Evolutionary conservation across 768 basidiomycete species (phyloP), one percentile per base, ranked within the genome.

Genomic region (Dendrothele bispora): DNA sequence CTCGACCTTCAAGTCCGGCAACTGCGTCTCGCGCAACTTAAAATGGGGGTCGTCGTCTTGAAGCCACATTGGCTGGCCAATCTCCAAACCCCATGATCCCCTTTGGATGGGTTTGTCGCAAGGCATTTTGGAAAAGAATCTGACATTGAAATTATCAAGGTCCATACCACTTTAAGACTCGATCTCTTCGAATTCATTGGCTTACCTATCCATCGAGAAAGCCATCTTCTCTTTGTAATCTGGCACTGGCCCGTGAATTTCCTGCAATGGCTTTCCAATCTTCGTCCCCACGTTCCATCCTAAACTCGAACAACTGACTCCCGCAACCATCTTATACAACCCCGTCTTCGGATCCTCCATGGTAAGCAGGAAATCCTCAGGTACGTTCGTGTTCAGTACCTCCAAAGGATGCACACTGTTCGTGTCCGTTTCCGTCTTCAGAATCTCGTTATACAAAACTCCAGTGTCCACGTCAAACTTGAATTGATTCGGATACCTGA

Each of bases 401-500:
- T 62, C 32, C 24, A 79, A 57, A 2, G 77, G 74, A 25, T 71
- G 54, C 3, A 66, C 41, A 1, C 48, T 55, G 11, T 39, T 53
- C 5, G 59, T 64, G 42, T 74, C 57, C 18, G 57, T 60, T 7
- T 48, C 42, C 7, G 64, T 56, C 18, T 55, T 64, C 17, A 80
- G 65, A 29, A 80, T 77, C 7, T 56, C 55, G 51, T 79, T 80
- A 3, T 61, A 54, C 49, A 80, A 78, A 2, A 66, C 27, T 3
- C 66, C 67, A 5, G 67, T 66, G 43, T 52, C 49, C 18, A 50
- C 24, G 36, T 75, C 55, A 25, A 72, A 65, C 7, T 61, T 53
- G 55, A 84, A 83, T 24, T 76, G 74, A 7, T 69, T 69, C 8
- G 82, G 80, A 54, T 82, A 83, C n/a, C 80, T 70, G 24, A 66